Evolutionary conservation across 805 yeast species (phyloP), one percentile per base, ranked within the genome.

Genomic region (Suhomyces vadensis): DNA sequence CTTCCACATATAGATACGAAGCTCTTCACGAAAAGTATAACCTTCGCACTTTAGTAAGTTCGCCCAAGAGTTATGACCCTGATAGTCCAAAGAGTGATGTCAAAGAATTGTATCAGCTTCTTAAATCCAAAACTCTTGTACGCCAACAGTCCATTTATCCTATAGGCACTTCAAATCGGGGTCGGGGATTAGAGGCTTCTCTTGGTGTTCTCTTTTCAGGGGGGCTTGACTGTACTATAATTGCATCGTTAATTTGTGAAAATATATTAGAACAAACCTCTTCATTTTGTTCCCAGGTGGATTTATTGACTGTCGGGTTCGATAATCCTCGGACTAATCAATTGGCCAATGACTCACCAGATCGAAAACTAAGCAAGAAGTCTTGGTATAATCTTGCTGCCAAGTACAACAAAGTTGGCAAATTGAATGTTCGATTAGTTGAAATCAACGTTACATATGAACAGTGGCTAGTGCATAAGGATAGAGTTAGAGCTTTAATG

Each of bases 251-350:
- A 3, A 64, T 64, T 13, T 50, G 62, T 38, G 59, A 60, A 39
- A 60, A 62, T 41, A 45, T 56, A n/a, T 53, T 51, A 3, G 46
- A 50, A 13, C 44, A 31, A 25, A 50, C 45, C 35, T 50, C 45
- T 13, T 49, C 44, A 2, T 25, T 42, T 20, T 42, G 41, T 2
- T 39, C 41, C 49, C 1, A 74, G 10, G 51, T 94, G 6, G 97
- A 92, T 58, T 69, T 94, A n/a, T 57, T 94, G 10, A 92, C 91
- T 47, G 99, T 94, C 4, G 95, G 96, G 0, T 94, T 94, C 63
- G 91, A 86, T 52, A 94, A 92, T 55, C 91, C 90, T 10, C 75
- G 99, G 44, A 83, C 92, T 0, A 78, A 81, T 0, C 62, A 75
- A 19, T 43, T 49, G 8, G 83, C 89, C 0, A 57, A 58, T 4